Evolutionary conservation across 768 basidiomycete species (phyloP).

Genomic region (Hirschioporus abietinus): DNA sequence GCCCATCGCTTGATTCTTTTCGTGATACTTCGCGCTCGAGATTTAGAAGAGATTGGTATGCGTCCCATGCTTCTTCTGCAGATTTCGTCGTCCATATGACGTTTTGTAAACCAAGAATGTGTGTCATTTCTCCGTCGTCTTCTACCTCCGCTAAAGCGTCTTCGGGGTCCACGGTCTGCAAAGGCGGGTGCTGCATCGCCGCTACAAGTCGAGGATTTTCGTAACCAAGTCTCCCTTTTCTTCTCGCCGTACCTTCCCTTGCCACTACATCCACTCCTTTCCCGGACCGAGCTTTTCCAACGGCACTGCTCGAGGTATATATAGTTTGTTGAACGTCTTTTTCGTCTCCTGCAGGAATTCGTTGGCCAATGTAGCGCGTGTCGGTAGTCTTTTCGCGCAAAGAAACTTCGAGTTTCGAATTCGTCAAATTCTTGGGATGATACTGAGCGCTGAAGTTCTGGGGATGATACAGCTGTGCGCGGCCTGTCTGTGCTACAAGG

Average conservation of each 20-base stretch:
- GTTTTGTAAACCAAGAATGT: conserved; percentile 18
- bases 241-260: neutral
- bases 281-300: neutral
- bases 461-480: neutral
- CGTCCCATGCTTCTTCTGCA: conserved; percentile 35
- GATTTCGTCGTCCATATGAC: conserved; percentile 29
- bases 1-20: conserved; percentile 11
- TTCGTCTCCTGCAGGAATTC: neutral
- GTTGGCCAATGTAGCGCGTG: neutral
- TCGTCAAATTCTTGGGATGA: neutral
- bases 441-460: neutral
- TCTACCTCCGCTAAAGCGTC: conserved; percentile 19
- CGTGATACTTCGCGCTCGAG: conserved; percentile 8
- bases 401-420: neutral
- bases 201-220: neutral
- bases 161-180: neutral
- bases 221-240: neutral
- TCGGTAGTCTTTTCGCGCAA: neutral
- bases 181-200: neutral
- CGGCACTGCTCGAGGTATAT: too few species aligned
- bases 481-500: neutral
- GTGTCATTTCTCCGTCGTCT: conserved; percentile 6
- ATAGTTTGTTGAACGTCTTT: neutral
- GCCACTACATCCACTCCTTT: neutral
- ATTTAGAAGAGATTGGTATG: conserved; percentile 32